Evolutionary conservation across 805 yeast genomes (phyloP).

Genomic region (Saccharomycopsis capsularis): DNA sequence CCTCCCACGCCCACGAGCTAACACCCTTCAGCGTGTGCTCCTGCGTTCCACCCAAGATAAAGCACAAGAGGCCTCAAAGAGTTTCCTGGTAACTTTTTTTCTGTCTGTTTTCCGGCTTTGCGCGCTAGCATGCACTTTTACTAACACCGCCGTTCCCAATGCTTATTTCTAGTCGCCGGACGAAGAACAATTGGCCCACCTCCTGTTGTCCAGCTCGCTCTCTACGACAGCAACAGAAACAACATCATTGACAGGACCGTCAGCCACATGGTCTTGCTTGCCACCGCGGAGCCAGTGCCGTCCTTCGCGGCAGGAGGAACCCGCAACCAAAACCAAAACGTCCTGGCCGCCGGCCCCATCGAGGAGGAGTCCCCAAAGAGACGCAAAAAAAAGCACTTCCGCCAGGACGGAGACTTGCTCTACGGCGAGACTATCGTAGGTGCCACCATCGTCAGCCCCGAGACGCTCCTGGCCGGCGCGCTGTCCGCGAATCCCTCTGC

Average conservation of each 20-base stretch:
- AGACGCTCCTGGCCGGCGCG: no score
- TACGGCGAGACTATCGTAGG: constrained; percentile 25
- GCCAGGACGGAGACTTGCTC: constrained; percentile 10
- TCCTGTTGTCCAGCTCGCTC: constrained; percentile 26
- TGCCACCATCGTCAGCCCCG: constrained; percentile 22
- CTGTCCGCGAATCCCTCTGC: no score
- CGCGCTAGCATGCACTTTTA: no score
- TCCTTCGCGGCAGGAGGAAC: neutral
- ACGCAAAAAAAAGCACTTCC: constrained; percentile 1
- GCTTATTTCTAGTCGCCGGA: constrained; percentile 28
- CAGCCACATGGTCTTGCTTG: constrained; percentile 12
- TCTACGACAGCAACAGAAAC: constrained; percentile 24
- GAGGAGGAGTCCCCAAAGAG: constrained; percentile 2
- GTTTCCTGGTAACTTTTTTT: no score
- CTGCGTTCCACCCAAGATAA: no score
- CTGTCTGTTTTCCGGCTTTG: no score
- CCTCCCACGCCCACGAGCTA: no score
- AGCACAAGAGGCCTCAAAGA: no score
- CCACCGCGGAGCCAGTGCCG: constrained; percentile 15
- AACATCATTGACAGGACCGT: constrained; percentile 27
- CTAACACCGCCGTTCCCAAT: no score
- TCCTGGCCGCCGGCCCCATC: neutral
- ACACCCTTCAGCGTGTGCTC: no score
- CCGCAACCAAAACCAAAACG: neutral
- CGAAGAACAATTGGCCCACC: constrained; percentile 32